Evolutionary conservation across 2,329 filamentous ascomycete genomes (phyloP).

Genomic region (Proliferodiscus dingleyae): DNA sequence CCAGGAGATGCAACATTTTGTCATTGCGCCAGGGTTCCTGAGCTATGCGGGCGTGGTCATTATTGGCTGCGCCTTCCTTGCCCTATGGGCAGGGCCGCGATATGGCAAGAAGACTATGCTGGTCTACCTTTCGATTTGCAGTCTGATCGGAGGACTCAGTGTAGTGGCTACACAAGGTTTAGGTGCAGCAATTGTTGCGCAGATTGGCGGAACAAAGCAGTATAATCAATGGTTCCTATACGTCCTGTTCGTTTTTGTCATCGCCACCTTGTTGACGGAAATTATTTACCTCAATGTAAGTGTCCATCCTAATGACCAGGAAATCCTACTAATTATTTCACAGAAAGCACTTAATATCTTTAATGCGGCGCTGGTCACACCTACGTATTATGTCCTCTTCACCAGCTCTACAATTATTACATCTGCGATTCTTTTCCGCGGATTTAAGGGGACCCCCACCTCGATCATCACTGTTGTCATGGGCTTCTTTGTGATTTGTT

Average conservation of each 20-base stretch:
- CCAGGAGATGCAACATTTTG: constrained; percentile 85
- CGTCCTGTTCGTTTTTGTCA: constrained; percentile 83
- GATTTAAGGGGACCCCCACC: constrained; percentile 80
- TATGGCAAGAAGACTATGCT: constrained; percentile 98
- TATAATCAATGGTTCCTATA: constrained; percentile 99
- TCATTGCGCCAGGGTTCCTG: constrained; percentile 81
- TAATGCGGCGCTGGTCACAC: constrained; percentile 94
- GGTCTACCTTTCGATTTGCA: constrained; percentile 95
- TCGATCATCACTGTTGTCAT: constrained; percentile 86
- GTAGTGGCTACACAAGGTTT: constrained; percentile 93
- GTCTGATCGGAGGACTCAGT: constrained; percentile 86
- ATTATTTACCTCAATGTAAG: constrained; percentile 94
- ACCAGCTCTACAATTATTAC: constrained; percentile 93
- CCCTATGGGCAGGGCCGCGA: constrained; percentile 75
- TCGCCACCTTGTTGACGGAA: constrained; percentile 83
- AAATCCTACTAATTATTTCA: constrained; percentile 9
- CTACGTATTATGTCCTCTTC: constrained; percentile 98
- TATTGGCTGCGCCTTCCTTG: constrained; percentile 64
- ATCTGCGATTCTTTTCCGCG: constrained; percentile 85
- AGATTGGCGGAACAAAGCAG: constrained; percentile 74
- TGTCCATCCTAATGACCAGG: constrained; percentile 20
- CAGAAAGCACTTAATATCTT: constrained; percentile 98
- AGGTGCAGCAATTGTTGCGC: constrained; percentile 84
- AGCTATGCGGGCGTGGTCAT: constrained; percentile 80
- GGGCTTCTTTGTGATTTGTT: constrained; percentile 90